Evolutionary conservation across 768 basidiomycete genomes (phyloP).

Genomic region (Myochromella boudieri): DNA sequence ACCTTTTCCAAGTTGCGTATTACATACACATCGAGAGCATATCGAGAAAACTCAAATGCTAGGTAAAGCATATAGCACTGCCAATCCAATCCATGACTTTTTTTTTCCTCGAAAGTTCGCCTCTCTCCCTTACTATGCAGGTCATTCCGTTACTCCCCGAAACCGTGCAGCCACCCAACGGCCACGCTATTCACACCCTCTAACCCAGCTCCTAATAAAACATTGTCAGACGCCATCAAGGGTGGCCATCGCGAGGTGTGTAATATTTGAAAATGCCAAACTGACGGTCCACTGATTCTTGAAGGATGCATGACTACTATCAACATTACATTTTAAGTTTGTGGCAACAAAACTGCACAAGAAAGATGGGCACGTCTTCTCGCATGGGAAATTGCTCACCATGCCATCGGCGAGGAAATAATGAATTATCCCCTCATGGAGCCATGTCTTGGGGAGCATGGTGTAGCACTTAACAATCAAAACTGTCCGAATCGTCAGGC

Average conservation of each 20-base stretch:
- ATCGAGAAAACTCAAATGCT: too few relatives aligned
- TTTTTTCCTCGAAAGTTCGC: too few relatives aligned
- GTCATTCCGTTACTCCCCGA: too few relatives aligned
- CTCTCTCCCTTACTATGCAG: too few relatives aligned
- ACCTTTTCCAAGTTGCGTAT: too few relatives aligned
- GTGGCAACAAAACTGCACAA: conserved; percentile 45
- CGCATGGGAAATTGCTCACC: conserved; percentile 60
- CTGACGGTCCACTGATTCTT: background rate
- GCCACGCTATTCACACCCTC: background rate
- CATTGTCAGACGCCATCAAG: background rate
- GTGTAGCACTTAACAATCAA: conserved; percentile 49
- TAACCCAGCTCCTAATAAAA: background rate
- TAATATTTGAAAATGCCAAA: background rate
- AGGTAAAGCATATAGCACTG: too few relatives aligned
- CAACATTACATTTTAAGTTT: conserved; percentile 42
- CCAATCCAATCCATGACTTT: too few relatives aligned
- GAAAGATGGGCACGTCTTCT: conserved; percentile 55
- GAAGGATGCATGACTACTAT: conserved; percentile 57
- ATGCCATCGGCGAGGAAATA: conserved; percentile 62
- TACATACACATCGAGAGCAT: too few relatives aligned
- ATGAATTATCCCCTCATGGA: conserved; percentile 66
- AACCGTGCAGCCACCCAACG: background rate
- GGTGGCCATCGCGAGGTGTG: background rate
- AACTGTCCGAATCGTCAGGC: conserved; percentile 60
- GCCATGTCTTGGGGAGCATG: conserved; percentile 50